Evolutionary conservation across 2,329 filamentous ascomycete genomes (phyloP).

Genomic region (Paraphoma sp.): DNA sequence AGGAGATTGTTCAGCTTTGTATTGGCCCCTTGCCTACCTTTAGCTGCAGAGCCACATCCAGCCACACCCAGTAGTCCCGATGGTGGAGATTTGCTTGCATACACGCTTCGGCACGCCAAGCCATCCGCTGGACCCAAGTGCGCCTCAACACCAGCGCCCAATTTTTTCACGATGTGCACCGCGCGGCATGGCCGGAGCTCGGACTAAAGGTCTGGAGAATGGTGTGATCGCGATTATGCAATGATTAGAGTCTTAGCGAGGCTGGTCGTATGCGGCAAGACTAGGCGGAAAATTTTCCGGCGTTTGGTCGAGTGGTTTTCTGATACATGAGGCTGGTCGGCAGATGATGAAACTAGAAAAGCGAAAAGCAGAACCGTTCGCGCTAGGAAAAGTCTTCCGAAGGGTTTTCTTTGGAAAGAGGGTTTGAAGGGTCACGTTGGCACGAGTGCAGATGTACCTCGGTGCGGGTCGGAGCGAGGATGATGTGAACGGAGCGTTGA

Average conservation of each 20-base stretch:
- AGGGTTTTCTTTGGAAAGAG: neutral
- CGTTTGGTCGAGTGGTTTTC: neutral
- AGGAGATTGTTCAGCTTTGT: neutral
- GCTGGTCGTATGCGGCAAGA: neutral
- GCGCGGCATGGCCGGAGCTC: neutral
- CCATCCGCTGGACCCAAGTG: neutral
- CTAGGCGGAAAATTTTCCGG: neutral
- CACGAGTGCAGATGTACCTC: neutral
- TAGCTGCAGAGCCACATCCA: constrained; percentile 4
- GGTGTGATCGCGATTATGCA: neutral
- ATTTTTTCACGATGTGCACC: neutral
- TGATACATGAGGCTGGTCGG: neutral
- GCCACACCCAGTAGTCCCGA: neutral
- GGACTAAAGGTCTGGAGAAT: neutral
- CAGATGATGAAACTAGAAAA: neutral
- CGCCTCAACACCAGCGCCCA: constrained; percentile 3
- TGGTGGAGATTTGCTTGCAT: neutral
- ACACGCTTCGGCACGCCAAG: neutral
- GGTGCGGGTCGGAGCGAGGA: constrained; percentile 13
- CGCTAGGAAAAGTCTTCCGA: constrained; percentile 9
- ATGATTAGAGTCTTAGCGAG: neutral
- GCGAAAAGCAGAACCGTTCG: neutral
- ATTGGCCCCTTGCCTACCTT: neutral
- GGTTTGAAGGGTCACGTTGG: neutral
- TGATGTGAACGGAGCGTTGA: neutral